Evolutionary conservation across 345 rosid species (phyloP), one percentile per base, ranked within the genome.

Genomic region (Arabidopsis suecica): DNA sequence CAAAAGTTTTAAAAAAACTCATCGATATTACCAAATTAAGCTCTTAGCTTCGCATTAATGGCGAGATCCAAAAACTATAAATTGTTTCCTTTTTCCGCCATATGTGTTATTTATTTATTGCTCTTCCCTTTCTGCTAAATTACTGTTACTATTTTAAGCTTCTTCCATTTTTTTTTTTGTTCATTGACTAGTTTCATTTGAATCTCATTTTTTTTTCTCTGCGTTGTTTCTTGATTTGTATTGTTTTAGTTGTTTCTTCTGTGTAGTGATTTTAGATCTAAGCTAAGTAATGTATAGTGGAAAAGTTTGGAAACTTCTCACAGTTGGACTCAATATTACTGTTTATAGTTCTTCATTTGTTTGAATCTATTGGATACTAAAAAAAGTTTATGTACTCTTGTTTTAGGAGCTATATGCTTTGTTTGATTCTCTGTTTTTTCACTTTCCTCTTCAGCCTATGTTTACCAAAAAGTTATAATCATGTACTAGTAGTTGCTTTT

Each of bases 21-120:
- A 60, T 60, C 55, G 68, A 61, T 58, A 54, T 69, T 61, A 69
- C 51, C 58, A 20, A 61, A 54, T 55, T 6, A 62, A 76, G 75
- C 70, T 69, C 48, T 13, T 47, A 32, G 70, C 40, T 77, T 70
- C 25, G 48, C 51, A 71, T 77, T 63, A 28, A 77, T 64, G 80
- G 80, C 61, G 54, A 70, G 80, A 77, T 77, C 76, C 65, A 64
- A 28, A 28, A 3, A 58, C 71, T 47, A 57, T 8, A 63, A 45
- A 69, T 45, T 45, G 41, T 45, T 63, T 57, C 49, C 41, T 12
- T 60, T 73, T 65, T 55, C 9, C 34, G 42, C 37, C 25, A 22
- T 64, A 2, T 60, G 16, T 67, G 30, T 48, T 61, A 75, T 60
- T 75, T 61, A 75, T 60, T 75, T 60, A 68, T 68, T 75, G 12